A percentile compares a stretch with the other conserved stretches of the same genome.
These are phyloP conservation scores for Lathyrus tuberosus DNA, from an alignment of 306 rosid genomes.

Conservation along the genomic window DNA sequence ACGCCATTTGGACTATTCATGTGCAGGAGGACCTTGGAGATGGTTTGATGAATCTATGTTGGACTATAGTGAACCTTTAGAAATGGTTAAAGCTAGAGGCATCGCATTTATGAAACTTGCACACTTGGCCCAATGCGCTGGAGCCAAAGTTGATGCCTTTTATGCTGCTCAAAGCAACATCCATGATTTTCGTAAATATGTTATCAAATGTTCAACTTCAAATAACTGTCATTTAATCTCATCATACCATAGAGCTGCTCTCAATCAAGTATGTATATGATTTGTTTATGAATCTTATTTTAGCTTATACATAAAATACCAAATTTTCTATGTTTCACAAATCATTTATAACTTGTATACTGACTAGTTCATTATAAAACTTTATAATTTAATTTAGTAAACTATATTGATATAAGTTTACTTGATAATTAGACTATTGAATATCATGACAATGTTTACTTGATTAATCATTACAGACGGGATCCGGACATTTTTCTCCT, in stretches of 20 bases:
- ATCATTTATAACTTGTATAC: too few relatives aligned
- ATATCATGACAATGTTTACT: constrained; percentile 20
- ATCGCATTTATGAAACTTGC: constrained; percentile 87
- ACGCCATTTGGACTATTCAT: constrained; percentile 25
- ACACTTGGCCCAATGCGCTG: constrained; percentile 92
- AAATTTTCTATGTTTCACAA: too few relatives aligned
- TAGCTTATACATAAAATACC: too few relatives aligned
- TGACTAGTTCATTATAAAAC: too few relatives aligned
- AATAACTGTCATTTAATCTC: constrained; percentile 81
- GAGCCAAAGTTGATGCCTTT: constrained; percentile 94
- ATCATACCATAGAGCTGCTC: constrained; percentile 75
- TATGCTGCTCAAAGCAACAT: constrained; percentile 62
- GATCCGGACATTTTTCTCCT: constrained; percentile 96
- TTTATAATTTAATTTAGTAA: too few relatives aligned
- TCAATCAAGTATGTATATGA: constrained; percentile 78
- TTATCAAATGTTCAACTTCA: constrained; percentile 65
- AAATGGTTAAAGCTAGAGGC: constrained; percentile 76
- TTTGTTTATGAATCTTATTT: neutral
- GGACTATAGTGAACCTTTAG: constrained; percentile 90
- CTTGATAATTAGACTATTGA: neutral
- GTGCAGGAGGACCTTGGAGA: constrained; percentile 97
- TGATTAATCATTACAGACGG: constrained; percentile 60
- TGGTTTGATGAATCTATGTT: constrained; percentile 99
- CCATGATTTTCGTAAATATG: constrained; percentile 67
- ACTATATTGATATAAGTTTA: too few relatives aligned